Conservation (phyloP, 225 moss, liverwort and hornwort species). For the Bryoerythrophyllum caledonicum region DNA sequence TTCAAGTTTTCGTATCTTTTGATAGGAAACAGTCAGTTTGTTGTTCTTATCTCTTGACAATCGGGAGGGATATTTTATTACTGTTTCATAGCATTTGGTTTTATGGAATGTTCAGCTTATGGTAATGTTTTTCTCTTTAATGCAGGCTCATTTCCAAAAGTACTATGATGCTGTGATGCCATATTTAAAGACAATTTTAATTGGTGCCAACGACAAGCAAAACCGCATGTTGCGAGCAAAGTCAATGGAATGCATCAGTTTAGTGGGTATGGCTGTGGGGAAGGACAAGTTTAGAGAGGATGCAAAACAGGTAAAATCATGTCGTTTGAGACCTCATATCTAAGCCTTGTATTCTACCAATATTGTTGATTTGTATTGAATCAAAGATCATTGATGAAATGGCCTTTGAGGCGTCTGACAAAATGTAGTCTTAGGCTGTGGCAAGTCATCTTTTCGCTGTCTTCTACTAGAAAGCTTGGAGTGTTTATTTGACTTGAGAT, state of each 20-base stretch:
- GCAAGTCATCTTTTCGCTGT: neutral
- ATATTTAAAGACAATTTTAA: slow-evolving; percentile 80
- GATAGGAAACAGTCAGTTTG: neutral
- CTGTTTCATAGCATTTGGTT: neutral
- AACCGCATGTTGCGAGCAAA: slow-evolving; percentile 97
- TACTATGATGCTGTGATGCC: slow-evolving; percentile 99
- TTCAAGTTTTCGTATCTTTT: neutral
- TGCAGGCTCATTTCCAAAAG: slow-evolving; percentile 88
- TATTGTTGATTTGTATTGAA: neutral
- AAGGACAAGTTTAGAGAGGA: slow-evolving; percentile 98
- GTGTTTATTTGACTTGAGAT: neutral
- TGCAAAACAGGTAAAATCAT: slow-evolving; percentile 75
- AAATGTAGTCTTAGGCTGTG: neutral
- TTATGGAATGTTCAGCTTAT: neutral
- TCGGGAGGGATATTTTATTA: neutral
- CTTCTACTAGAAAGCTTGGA: neutral
- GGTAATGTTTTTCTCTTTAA: neutral
- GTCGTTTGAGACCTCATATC: neutral
- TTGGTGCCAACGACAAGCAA: slow-evolving; percentile 92
- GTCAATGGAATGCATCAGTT: slow-evolving; percentile 99
- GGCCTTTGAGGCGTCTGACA: slow-evolving; percentile 5
- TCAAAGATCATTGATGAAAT: neutral
- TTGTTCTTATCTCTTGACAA: neutral
- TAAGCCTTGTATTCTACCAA: neutral
- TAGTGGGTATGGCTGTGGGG: slow-evolving; percentile 99